Conservation (phyloP, 2,329 filamentous ascomycete species). For the Colletotrichum camelliae region DNA sequence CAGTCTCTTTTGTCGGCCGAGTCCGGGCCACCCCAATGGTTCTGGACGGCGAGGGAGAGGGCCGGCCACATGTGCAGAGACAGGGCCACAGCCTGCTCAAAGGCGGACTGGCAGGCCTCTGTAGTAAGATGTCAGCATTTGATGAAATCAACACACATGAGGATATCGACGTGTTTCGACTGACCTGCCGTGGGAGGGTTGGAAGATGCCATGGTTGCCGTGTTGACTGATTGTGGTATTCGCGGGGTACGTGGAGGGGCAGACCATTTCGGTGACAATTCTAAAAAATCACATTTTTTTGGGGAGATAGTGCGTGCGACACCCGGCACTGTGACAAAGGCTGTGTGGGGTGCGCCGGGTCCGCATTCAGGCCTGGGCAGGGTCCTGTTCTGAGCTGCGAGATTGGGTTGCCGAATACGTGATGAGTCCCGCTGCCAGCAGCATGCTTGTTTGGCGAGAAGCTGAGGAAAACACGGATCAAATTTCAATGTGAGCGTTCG, state of each 20-base stretch:
- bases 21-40: slow-evolving; percentile 86
- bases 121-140: not conserved
- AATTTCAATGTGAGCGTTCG: not conserved
- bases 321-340: not conserved
- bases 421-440: not conserved
- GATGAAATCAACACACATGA: not conserved
- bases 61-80: slow-evolving; percentile 87
- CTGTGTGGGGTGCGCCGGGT: slow-evolving; percentile 7
- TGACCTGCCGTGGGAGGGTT: slow-evolving; percentile 17
- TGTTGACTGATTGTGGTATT: slow-evolving; percentile 6
- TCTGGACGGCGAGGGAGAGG: slow-evolving; percentile 84
- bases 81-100: slow-evolving; percentile 89
- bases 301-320: slow-evolving; percentile 14
- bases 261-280: slow-evolving; percentile 5
- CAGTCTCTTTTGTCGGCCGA: slow-evolving; percentile 91
- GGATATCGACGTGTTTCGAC: not conserved
- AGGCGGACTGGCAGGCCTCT: slow-evolving; percentile 55
- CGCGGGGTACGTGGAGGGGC: slow-evolving; percentile 21
- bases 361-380: not conserved
- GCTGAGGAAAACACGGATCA: not conserved
- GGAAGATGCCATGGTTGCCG: slow-evolving; percentile 15
- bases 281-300: slow-evolving; percentile 18
- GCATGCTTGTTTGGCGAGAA: not conserved
- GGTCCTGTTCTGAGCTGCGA: slow-evolving; percentile 2
- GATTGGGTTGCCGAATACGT: not conserved